Conservation (phyloP, 805 yeast genomes). For the Ogataea zsoltii region DNA sequence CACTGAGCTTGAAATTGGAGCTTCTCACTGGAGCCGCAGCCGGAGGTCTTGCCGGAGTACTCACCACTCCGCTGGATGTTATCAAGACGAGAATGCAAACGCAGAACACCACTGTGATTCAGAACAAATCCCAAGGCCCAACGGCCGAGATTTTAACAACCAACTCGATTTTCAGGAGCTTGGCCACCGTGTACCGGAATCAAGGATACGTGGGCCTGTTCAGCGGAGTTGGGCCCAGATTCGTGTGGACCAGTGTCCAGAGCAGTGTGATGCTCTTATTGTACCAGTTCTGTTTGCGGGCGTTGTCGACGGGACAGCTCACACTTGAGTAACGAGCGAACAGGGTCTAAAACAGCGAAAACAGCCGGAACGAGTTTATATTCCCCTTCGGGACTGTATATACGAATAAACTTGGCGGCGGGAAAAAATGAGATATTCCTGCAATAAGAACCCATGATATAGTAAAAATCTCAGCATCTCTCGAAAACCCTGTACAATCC, state of each 20-base stretch:
- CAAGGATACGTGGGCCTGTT: constrained; percentile 84
- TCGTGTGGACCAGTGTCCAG: constrained; percentile 95
- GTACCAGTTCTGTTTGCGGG: constrained; percentile 75
- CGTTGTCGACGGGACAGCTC: constrained; percentile 36
- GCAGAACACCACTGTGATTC: constrained; percentile 43
- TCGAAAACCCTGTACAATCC: constrained; percentile 91
- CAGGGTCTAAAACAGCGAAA: too few relatives aligned
- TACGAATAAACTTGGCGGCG: not conserved
- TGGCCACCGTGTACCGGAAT: constrained; percentile 55
- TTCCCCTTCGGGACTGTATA: not conserved
- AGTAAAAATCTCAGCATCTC: constrained; percentile 70
- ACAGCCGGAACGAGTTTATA: too few relatives aligned
- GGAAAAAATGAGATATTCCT: too few relatives aligned
- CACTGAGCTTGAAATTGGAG: constrained; percentile 59
- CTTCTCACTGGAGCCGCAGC: constrained; percentile 91
- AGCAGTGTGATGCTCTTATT: constrained; percentile 90
- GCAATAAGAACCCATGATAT: too few relatives aligned
- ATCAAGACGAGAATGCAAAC: constrained; percentile 93
- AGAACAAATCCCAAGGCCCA: constrained; percentile 7
- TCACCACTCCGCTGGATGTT: constrained; percentile 92
- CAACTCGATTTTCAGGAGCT: constrained; percentile 51
- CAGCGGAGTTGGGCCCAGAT: constrained; percentile 95
- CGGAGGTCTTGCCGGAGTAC: constrained; percentile 86
- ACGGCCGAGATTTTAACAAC: constrained; percentile 30
- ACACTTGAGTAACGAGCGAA: constrained; percentile 10